Evolutionary conservation across 148 eudicot species (phyloP).

Genomic region (Fagopyrum tataricum): DNA sequence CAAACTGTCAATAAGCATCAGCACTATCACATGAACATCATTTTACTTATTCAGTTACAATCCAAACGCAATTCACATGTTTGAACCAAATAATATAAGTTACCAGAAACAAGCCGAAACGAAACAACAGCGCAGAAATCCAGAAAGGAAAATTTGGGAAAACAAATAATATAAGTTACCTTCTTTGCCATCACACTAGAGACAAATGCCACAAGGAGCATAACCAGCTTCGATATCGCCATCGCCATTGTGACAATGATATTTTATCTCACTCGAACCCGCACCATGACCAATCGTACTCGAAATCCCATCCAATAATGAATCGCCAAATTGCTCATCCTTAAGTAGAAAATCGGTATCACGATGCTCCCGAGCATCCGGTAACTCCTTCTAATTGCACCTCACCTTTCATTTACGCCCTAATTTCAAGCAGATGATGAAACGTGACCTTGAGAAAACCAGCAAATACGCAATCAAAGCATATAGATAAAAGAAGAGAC

Average conservation of each 20-base stretch:
- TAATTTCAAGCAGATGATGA: not conserved
- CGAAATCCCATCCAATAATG: slow-evolving; percentile 13
- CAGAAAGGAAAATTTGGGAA: not conserved
- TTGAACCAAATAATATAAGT: not conserved
- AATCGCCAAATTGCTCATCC: slow-evolving; percentile 15
- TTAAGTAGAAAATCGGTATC: slow-evolving; percentile 61
- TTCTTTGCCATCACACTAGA: slow-evolving; percentile 65
- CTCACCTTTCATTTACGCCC: slow-evolving; percentile 33
- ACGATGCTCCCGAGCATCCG: slow-evolving; percentile 21
- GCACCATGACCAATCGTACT: slow-evolving; percentile 10
- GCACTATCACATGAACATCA: not conserved
- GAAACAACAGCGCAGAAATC: not conserved
- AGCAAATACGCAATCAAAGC: not conserved
- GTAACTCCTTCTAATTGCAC: slow-evolving; percentile 42
- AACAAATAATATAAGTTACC: slow-evolving; percentile 20
- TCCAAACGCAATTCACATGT: not conserved
- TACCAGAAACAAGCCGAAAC: no score
- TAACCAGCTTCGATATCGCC: slow-evolving; percentile 51
- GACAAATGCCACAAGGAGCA: slow-evolving; percentile 62
- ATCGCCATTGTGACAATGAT: slow-evolving; percentile 13
- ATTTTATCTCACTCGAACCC: slow-evolving; percentile 30
- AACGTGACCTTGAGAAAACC: not conserved
- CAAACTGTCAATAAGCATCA: not conserved
- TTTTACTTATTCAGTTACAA: no score
- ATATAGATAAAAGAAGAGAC: not conserved